Conservation (phyloP, 2,329 filamentous ascomycete genomes). For the Grosmannia huntii region DNA sequence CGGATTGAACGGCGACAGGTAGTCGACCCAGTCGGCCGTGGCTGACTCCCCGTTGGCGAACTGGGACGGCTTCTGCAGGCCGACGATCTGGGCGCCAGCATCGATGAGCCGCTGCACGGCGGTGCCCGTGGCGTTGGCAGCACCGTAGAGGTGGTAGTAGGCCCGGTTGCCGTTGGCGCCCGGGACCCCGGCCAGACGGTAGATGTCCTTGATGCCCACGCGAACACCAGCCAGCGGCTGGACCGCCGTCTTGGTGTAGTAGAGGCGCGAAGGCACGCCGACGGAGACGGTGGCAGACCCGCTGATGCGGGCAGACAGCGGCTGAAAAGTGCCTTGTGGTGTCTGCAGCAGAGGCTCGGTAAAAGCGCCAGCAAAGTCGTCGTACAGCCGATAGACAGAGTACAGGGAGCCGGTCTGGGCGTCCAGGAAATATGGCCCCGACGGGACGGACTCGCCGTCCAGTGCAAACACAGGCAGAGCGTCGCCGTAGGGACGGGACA, state of each 20-base stretch:
- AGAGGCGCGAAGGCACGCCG: slow-evolving; percentile 43
- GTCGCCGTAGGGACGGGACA: too few relatives aligned
- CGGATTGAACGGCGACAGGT: slow-evolving; percentile 27
- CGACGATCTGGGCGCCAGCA: slow-evolving; percentile 37
- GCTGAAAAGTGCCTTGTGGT: slow-evolving; percentile 19
- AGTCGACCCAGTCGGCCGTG: slow-evolving; percentile 31
- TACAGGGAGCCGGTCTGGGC: slow-evolving; percentile 18
- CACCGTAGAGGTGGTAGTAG: slow-evolving; percentile 39
- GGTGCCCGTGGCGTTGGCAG: slow-evolving; percentile 31
- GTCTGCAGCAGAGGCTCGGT: slow-evolving; percentile 19
- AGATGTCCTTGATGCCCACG: slow-evolving; percentile 47
- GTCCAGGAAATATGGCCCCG: slow-evolving; percentile 25
- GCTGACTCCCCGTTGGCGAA: slow-evolving; percentile 29
- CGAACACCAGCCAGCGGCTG: slow-evolving; percentile 43
- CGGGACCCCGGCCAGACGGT: slow-evolving; percentile 38
- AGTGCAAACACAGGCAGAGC: slow-evolving; percentile 8
- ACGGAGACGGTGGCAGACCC: slow-evolving; percentile 19
- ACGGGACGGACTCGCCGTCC: slow-evolving; percentile 14
- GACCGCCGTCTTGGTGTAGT: slow-evolving; percentile 32
- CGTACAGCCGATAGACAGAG: slow-evolving; percentile 23
- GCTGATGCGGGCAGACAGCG: slow-evolving; percentile 20
- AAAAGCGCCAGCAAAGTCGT: slow-evolving; percentile 21
- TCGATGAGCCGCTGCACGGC: slow-evolving; percentile 44
- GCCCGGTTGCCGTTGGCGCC: slow-evolving; percentile 43
- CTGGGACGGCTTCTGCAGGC: slow-evolving; percentile 31